phyloP scores from a whole-genome alignment of 176 grass and related monocot species.

The Avena insularis region DNA sequence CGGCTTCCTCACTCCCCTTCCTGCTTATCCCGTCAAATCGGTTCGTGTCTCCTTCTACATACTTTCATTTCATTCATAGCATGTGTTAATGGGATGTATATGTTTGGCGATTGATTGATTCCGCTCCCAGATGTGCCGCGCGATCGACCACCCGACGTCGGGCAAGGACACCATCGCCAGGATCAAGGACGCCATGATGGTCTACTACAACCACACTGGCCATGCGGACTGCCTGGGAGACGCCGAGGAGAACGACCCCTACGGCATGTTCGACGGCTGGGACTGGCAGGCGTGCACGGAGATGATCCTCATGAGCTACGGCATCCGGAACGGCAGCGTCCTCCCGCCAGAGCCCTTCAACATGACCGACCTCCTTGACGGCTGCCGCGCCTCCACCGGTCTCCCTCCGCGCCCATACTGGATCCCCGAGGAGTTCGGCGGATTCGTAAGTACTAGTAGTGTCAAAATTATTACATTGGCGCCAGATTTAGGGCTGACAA shows the following conservation, averaged over 20 bases:
- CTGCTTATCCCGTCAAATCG: slow-evolving; percentile 57
- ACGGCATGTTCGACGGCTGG: slow-evolving; percentile 54
- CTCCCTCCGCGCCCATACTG: slow-evolving; percentile 53
- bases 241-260: slow-evolving; percentile 10
- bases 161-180: slow-evolving; percentile 31
- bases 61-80: neutral
- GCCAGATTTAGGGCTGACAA: neutral
- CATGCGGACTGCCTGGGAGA: slow-evolving; percentile 19
- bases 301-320: slow-evolving; percentile 48
- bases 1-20: slow-evolving; percentile 54
- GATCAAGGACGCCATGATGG: slow-evolving; percentile 45
- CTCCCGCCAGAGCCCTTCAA: slow-evolving; percentile 49
- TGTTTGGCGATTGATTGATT: neutral
- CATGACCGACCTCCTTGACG: neutral
- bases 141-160: slow-evolving; percentile 50
- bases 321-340: slow-evolving; percentile 40
- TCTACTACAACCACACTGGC: slow-evolving; percentile 78
- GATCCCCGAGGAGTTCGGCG: slow-evolving; percentile 65
- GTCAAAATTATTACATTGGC: no score
- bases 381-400: slow-evolving; percentile 25
- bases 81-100: neutral
- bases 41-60: neutral
- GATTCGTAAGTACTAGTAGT: slow-evolving; percentile 48
- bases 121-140: slow-evolving; percentile 54
- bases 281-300: slow-evolving; percentile 69